Evolutionary conservation across 345 rosid species (phyloP).

Genomic region (Aquilaria malaccensis): DNA sequence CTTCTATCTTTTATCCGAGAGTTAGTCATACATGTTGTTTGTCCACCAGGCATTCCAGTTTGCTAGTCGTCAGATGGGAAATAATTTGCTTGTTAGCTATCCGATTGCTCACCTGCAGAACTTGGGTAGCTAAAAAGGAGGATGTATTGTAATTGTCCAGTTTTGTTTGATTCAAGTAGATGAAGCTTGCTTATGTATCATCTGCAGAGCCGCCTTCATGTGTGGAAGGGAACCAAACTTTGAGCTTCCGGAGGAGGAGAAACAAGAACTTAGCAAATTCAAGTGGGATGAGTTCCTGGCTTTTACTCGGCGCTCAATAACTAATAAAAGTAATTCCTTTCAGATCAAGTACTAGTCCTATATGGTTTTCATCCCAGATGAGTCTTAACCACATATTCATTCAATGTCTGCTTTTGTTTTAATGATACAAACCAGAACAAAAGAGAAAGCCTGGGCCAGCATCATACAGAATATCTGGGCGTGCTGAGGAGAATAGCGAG

Average conservation of each 20-base stretch:
- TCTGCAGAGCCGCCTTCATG: slow-evolving; percentile 91
- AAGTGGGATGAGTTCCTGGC: slow-evolving; percentile 91
- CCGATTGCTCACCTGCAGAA: no score
- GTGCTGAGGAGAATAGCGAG: slow-evolving; percentile 27
- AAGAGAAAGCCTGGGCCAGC: slow-evolving; percentile 56
- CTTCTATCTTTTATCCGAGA: no score
- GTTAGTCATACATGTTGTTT: no score
- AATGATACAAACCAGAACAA: slow-evolving; percentile 36
- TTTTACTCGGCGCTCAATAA: slow-evolving; percentile 71
- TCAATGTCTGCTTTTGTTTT: not conserved
- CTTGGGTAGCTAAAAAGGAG: no score
- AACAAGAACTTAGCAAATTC: slow-evolving; percentile 59
- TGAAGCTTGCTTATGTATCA: no score
- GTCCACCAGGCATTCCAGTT: no score
- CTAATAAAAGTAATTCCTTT: slow-evolving; percentile 63
- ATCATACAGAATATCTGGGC: slow-evolving; percentile 29
- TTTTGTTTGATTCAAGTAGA: no score
- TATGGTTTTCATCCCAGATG: not conserved
- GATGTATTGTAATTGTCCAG: no score
- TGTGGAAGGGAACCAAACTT: slow-evolving; percentile 97
- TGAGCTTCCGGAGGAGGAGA: slow-evolving; percentile 70
- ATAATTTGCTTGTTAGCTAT: no score
- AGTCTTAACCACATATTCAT: not conserved
- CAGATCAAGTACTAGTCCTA: no score
- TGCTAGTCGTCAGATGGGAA: no score